These are phyloP conservation scores for Tetracladium marchalianum DNA, from an alignment of 495 filamentous ascomycete species.

Conservation along the genomic window DNA sequence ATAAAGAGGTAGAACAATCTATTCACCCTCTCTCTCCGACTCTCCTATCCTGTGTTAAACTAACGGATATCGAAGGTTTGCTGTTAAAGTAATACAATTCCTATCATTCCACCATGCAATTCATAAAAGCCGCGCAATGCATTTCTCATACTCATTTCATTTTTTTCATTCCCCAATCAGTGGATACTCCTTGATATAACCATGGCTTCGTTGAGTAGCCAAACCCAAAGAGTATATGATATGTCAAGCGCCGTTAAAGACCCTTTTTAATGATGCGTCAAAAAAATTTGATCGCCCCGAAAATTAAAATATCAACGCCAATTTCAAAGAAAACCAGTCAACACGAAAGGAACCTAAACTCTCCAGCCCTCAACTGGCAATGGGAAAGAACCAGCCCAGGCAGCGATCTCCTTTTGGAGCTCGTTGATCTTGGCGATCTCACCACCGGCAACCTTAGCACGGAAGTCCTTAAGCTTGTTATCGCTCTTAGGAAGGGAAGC, in stretches of 20 bases:
- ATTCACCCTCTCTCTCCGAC: too few species aligned
- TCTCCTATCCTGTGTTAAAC: too few species aligned
- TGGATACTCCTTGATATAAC: constrained; percentile 12
- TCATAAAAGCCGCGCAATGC: too few species aligned
- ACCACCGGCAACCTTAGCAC: constrained; percentile 73
- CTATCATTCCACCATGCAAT: too few species aligned
- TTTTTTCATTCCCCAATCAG: too few species aligned
- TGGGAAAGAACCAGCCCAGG: constrained; percentile 86
- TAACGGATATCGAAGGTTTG: too few species aligned
- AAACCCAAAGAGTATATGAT: constrained; percentile 5
- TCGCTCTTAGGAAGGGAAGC: constrained; percentile 79
- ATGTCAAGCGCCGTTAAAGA: not conserved
- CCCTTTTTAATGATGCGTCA: too few species aligned
- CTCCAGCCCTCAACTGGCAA: constrained; percentile 70
- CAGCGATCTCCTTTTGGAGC: constrained; percentile 79
- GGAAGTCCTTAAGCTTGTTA: constrained; percentile 99
- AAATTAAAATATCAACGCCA: constrained; percentile 11
- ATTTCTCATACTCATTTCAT: too few species aligned
- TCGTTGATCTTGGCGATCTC: constrained; percentile 68
- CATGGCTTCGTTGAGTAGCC: constrained; percentile 13
- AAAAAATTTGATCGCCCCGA: constrained; percentile 8
- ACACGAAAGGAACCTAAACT: constrained; percentile 19
- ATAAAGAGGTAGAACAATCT: too few species aligned
- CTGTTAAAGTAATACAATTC: too few species aligned
- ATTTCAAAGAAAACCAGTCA: constrained; percentile 4